phyloP scores from a whole-genome alignment of 805 yeast species.

The Metahyphopichia silvanorum region DNA sequence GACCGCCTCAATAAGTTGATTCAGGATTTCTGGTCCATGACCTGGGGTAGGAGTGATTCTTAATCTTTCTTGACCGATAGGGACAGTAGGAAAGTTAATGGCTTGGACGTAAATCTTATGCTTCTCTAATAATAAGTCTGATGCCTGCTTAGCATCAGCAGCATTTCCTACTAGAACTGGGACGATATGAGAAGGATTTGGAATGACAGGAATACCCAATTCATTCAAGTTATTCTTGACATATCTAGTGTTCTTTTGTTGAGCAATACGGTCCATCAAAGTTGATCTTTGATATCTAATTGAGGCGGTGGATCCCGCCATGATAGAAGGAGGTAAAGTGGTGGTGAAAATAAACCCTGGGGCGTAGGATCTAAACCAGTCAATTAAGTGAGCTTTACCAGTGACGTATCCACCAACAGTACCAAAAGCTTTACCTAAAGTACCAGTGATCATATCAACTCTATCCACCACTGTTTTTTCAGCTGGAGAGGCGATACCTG shows the following conservation, averaged over 20 bases:
- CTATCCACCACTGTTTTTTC: slow-evolving; percentile 73
- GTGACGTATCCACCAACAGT: slow-evolving; percentile 98
- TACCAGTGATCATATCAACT: slow-evolving; percentile 95
- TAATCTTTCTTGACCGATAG: slow-evolving; percentile 92
- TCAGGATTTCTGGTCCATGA: slow-evolving; percentile 73
- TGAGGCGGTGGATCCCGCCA: slow-evolving; percentile 93
- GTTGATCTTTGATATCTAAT: slow-evolving; percentile 80
- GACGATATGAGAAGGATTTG: slow-evolving; percentile 96
- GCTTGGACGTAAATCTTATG: slow-evolving; percentile 95
- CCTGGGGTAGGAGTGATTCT: slow-evolving; percentile 99
- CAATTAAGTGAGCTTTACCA: slow-evolving; percentile 76
- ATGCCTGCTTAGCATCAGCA: slow-evolving; percentile 83
- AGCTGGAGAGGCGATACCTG: slow-evolving; percentile 53
- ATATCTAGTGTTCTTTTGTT: slow-evolving; percentile 81
- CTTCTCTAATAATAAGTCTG: slow-evolving; percentile 80
- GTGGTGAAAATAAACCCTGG: slow-evolving; percentile 99
- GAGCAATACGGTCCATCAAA: slow-evolving; percentile 72
- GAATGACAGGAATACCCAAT: slow-evolving; percentile 90
- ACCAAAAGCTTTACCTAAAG: slow-evolving; percentile 96
- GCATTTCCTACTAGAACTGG: slow-evolving; percentile 96
- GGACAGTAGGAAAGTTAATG: slow-evolving; percentile 96
- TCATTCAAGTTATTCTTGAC: slow-evolving; percentile 69
- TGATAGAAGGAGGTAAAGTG: slow-evolving; percentile 92
- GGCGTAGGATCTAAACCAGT: slow-evolving; percentile 94
- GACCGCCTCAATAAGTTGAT: slow-evolving; percentile 72